A percentile compares a stretch with the other conserved stretches of the same genome.
Conservation (phyloP, 75 land plant genomes). For the Azolla pinnata region DNA sequence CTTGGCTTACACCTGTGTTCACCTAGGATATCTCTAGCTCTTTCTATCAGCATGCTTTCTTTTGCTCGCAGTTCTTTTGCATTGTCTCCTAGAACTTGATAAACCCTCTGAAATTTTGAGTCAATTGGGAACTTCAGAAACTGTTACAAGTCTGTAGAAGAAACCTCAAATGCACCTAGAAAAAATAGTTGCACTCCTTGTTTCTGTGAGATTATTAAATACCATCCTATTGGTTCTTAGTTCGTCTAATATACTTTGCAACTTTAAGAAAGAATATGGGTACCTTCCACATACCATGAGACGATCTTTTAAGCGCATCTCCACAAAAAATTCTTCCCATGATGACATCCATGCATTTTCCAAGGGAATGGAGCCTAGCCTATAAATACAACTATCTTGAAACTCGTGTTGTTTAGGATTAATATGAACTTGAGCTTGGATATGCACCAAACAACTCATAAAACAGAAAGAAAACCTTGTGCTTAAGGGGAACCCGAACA, state of each 20-base stretch:
- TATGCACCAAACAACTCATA: neutral
- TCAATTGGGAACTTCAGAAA: too few relatives aligned
- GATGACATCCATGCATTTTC: constrained; percentile 14
- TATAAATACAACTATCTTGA: neutral
- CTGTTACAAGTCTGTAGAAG: too few relatives aligned
- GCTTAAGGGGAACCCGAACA: constrained; percentile 18
- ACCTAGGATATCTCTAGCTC: constrained; percentile 5
- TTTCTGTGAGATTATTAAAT: too few relatives aligned
- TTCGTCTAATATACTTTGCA: too few relatives aligned
- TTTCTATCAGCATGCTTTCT: constrained; percentile 8
- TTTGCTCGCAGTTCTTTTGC: constrained; percentile 10
- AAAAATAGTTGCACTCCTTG: too few relatives aligned
- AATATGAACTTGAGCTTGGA: neutral
- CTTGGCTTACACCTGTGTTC: constrained; percentile 13
- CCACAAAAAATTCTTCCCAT: constrained; percentile 25
- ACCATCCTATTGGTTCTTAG: too few relatives aligned
- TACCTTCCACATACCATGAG: constrained; percentile 19
- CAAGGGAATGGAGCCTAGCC: constrained; percentile 22
- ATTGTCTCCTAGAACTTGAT: constrained; percentile 13
- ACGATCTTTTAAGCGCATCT: constrained; percentile 17
- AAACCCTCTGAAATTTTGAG: constrained; percentile 20
- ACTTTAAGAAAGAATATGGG: too few relatives aligned
- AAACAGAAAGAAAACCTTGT: constrained; percentile 14
- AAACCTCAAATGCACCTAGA: too few relatives aligned
- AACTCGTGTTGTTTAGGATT: neutral